phyloP scores from a whole-genome alignment of 139 green algal species.

The Trebouxia sp. region DNA sequence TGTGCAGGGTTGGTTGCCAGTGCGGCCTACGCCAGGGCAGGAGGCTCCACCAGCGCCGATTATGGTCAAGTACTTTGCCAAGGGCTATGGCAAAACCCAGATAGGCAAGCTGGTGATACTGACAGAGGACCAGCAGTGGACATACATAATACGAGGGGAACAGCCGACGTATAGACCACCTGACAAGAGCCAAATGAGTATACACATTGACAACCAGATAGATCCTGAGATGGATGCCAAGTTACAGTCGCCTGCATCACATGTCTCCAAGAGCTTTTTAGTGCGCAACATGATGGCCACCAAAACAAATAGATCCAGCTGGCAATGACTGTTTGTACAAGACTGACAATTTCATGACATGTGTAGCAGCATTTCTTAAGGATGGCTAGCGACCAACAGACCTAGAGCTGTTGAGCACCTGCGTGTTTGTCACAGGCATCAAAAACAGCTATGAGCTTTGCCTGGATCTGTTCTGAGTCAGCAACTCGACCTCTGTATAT shows the following conservation, averaged over 20 bases:
- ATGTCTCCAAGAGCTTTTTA: neutral
- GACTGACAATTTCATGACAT: neutral
- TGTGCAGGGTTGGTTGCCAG: slow-evolving; percentile 16
- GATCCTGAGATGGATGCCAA: slow-evolving; percentile 5
- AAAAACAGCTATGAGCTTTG: too few species aligned
- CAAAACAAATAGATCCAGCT: neutral
- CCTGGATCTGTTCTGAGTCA: too few species aligned
- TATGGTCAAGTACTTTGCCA: slow-evolving; percentile 25
- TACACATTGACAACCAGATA: slow-evolving; percentile 30
- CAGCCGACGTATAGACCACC: slow-evolving; percentile 22
- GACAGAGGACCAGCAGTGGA: slow-evolving; percentile 30
- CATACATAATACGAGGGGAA: slow-evolving; percentile 11
- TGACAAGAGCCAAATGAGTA: slow-evolving; percentile 8
- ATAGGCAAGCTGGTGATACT: slow-evolving; percentile 31
- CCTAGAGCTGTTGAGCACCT: too few species aligned
- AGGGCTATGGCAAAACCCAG: slow-evolving; percentile 26
- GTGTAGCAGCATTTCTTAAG: neutral
- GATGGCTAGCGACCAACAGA: too few species aligned
- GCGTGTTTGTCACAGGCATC: too few species aligned
- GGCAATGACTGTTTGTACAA: neutral
- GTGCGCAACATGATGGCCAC: slow-evolving; percentile 21
- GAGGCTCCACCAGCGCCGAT: neutral
- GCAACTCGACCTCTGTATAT: too few species aligned
- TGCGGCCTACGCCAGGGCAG: neutral
- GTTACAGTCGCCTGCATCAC: slow-evolving; percentile 1